Base-by-base conservation (phyloP, 2,329 filamentous ascomycete species). In the Clonostachys chloroleuca region DNA sequence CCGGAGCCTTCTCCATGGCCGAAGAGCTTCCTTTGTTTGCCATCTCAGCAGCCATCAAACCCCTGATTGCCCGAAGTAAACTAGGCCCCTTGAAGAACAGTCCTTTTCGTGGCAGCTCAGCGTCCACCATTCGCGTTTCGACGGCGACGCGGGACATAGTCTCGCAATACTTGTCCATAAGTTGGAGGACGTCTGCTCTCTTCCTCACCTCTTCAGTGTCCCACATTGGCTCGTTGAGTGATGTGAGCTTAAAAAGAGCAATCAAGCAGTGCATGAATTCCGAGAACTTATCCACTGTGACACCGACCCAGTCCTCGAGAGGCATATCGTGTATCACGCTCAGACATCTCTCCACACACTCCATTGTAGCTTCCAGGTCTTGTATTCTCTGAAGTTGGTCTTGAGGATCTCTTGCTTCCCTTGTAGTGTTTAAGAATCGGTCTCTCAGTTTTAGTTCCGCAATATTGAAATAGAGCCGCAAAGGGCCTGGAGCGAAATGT, bases 241-340 rank as follows among this genome's bases (percentile, higher is more conserved):
- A 53, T 18, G 18, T 45, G 5, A 55, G 42, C 16, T 51, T 55
- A 30, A 53, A 54, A 7, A 54, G 44, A 13, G 53, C 47, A 5
- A 52, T 48, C 3, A 55, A 14, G 16, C 49, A 50, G 30, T 52
- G 49, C 1, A 44, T 47, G 14, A 54, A 45, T 20, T 54, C 50
- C 2, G 47, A 50, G 34, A 51, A 55, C 12, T 37, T 34, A 20
- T 55, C 53, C 34, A 55, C 53, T 12, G n/a, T 51, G 13, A 53
- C 46, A 6, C 52, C 52, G 6, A 46, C 12, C 45, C 51, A 47
- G n/a, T 47, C 45, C 16, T 24, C 34, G 3, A 53, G 40, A 2
- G 46, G 40, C 41, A 48, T 35, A 3, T 48, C 48, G 12, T 40
- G 37, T 9, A 51, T 34, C 5, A 47, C 24, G 7, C 12, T 34